Evolutionary conservation across 2,329 filamentous ascomycete species (phyloP).

Genomic region (Colletotrichum plurivorum): DNA sequence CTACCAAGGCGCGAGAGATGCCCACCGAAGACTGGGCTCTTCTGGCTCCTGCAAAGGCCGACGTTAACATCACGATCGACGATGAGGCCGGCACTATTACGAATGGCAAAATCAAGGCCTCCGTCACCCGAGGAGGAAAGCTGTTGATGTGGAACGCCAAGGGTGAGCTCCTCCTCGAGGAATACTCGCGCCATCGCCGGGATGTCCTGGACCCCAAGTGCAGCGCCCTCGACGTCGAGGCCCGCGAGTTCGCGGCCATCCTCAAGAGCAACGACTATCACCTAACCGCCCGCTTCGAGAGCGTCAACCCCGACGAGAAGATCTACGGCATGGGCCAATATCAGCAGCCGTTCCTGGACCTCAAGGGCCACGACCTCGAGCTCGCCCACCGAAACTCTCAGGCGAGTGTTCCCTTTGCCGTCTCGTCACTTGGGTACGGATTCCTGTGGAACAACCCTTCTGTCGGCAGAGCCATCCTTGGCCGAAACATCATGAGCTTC

Average conservation of each 20-base stretch:
- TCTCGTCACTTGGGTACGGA: constrained; percentile 71
- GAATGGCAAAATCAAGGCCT: constrained; percentile 50
- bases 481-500: constrained; percentile 71
- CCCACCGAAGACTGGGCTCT: constrained; percentile 57
- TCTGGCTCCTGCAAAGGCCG: constrained; percentile 34
- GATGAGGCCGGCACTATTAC: constrained; percentile 43
- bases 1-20: constrained; percentile 55
- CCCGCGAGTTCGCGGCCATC: constrained; percentile 68
- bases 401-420: constrained; percentile 71
- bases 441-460: constrained; percentile 75
- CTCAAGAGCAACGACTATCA: constrained; percentile 63
- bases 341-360: constrained; percentile 70
- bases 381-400: constrained; percentile 75
- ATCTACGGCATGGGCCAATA: constrained; percentile 77
- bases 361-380: constrained; percentile 72
- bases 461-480: constrained; percentile 70
- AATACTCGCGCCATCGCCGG: constrained; percentile 48
- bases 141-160: constrained; percentile 46
- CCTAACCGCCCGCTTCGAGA: constrained; percentile 70
- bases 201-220: constrained; percentile 65
- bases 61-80: constrained; percentile 42
- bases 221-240: constrained; percentile 67
- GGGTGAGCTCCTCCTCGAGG: constrained; percentile 49
- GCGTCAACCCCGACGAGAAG: constrained; percentile 65
- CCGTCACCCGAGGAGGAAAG: constrained; percentile 48